Base-by-base conservation (phyloP, 768 basidiomycete genomes). In the Lentinus brumalis region DNA sequence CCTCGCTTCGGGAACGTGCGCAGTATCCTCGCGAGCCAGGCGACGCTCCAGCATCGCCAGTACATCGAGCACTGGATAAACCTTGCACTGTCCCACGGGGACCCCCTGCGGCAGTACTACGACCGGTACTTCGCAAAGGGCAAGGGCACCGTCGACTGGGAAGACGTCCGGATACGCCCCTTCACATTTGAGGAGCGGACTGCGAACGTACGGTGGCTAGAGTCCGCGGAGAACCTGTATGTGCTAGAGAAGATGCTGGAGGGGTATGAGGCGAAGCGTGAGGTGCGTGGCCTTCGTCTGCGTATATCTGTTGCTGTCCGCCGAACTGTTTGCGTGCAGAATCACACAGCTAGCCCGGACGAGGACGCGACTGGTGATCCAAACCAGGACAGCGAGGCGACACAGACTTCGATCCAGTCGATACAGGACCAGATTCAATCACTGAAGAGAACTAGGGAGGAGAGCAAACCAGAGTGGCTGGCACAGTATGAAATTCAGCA, bases 111-210 rank as follows among this genome's bases (percentile, higher is more conserved):
- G 8, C 14, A n/a, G 35, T 62, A 62, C 16, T 51, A 45, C 18
- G 29, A 53, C 5, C 56, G 31, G 21, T 49, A 49, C 40, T 57
- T 62, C 49, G 56, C 44, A 3, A 51, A 30, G 40, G 26, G 47
- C n/a, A 53, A 61, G 16, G 14, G 51, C 12, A 29, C 44, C 15
- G 53, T 62, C 31, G 61, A 54, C 40, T 63, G 61, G 61, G 41
- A 49, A 31, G 61, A 63, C 49, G 32, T 38, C 26, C 61, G 61
- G 18, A 63, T 63, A 30, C 52, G 61, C 14, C 61, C 56, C 21
- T 63, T 63, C 53, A 46, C 38, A 4, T 6, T n/a, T 7, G 61
- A 58, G 14, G 60, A 61, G 50, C 55, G 60, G 5, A 3, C n/a
- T 1, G 55, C 60, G 18, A 61, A 61, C 41, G 2, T 31, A 32